Evolutionary conservation across 2,329 filamentous ascomycete genomes (phyloP).

Genomic region (Teratosphaeria destructans): DNA sequence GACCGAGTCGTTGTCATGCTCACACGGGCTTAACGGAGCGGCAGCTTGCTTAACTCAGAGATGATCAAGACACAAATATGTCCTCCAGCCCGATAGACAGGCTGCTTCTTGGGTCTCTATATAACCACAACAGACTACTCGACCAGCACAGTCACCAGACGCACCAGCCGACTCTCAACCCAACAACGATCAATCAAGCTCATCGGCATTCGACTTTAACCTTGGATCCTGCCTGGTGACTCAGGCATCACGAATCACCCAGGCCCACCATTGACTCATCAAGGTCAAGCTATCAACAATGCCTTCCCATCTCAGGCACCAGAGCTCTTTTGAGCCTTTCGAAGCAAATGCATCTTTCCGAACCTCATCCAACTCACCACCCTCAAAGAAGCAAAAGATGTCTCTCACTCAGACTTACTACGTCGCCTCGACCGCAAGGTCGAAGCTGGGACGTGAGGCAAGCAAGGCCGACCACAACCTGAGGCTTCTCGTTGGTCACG

Average conservation of each 20-base stretch:
- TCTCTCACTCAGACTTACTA: conserved; percentile 97
- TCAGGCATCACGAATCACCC: background rate
- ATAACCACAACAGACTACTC: background rate
- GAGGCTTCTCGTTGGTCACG: conserved; percentile 88
- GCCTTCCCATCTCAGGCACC: conserved; percentile 40
- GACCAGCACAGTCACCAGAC: background rate
- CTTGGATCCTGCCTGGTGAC: background rate
- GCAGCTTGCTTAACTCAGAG: background rate
- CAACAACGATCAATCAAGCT: background rate
- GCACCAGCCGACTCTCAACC: background rate
- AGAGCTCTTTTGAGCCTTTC: conserved; percentile 37
- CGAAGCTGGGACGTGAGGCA: conserved; percentile 91
- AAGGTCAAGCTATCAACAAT: conserved; percentile 24
- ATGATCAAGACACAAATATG: background rate
- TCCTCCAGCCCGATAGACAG: background rate
- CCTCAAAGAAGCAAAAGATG: conserved; percentile 69
- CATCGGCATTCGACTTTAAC: background rate
- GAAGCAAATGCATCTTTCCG: conserved; percentile 34
- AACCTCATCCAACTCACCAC: conserved; percentile 31
- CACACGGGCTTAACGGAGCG: background rate
- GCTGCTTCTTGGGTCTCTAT: background rate
- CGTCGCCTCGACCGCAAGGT: conserved; percentile 89
- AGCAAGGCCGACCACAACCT: conserved; percentile 87
- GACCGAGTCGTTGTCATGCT: background rate
- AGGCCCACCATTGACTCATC: conserved; percentile 7